Base-by-base conservation (phyloP, 495 filamentous ascomycete genomes). In the Penicillium longicatenatum region DNA sequence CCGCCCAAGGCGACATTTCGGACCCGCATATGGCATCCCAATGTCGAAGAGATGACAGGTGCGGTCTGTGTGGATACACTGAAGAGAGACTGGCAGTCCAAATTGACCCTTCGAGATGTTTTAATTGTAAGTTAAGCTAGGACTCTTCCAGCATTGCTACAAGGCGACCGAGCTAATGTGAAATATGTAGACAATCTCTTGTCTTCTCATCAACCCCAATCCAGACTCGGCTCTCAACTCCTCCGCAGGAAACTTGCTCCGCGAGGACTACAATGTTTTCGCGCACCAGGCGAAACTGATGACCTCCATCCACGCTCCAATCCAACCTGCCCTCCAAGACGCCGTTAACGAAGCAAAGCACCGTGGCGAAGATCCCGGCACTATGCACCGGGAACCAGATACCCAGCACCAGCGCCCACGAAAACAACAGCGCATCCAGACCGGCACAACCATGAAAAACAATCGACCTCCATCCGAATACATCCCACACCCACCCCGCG, bases 1-100 rank as follows among this genome's bases (percentile, higher is more conserved):
- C 86, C 87, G 30, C 87, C 87, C 7, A 89, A 84, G 53, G 87
- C 87, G 6, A 77, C 75, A 19, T 90, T 90, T 63, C 79, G 77
- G 48, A 90, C 87, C 9, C 78, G 80, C 31, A 87, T 90, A 24
- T 90, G 86, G 80, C 87, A 90, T 58, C 87, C 87, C 0, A 90
- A 90, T 61, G 83, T 90, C 52, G 87, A 90, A 58, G 84, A 86
- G 59, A 72, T 72, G 22, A 83, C 82, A 3, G 87, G 87, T 0
- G 81, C 80, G 17, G 84, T 90, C 9, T 90, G 87, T 57, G 86
- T 90, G 33, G 87, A 89, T 67, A 90, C 87, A 6, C 66, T 90
- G 17, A 90, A 90, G 68, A 74, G 85, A 22, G 87, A 89, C 65
- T 90, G 87, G 87, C 75, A 82, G 37, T 67, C 78, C 8, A 81